Base-by-base conservation (phyloP, 345 rosid genomes). In the Salix udensis region DNA sequence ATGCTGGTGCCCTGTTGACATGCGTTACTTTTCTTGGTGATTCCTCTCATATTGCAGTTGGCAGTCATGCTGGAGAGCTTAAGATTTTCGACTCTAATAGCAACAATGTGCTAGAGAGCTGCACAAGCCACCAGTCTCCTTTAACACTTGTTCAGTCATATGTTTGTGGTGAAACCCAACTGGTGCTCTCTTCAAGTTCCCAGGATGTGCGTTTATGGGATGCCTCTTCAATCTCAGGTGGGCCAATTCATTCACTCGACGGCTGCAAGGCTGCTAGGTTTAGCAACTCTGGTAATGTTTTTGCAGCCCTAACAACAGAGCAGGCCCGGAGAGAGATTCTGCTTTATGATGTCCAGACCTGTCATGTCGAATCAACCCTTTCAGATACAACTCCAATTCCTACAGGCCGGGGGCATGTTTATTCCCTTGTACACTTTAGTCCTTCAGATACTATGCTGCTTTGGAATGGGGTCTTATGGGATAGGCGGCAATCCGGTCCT, bases 391-490 rank as follows among this genome's bases (percentile, higher is more conserved):
- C 65, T 72, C 24, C 88, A 68, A 83, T 80, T 85, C 80, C 91
- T 72, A 85, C 92, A 30, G 89, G 91, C 55, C 89, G 98, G 65
- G 91, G 92, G 9, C 90, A 86, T 76, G 81, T 86, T 15, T 96
- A 92, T 85, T 88, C 99, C 31, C 93, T 80, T 36, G 84, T 93
- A 74, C 97, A 96, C 85, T 93, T 96, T 67, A 96, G 89, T 78
- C 99, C 98, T 74, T 90, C 88, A 12, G 97, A 93, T 75, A 74
- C 88, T 36, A 83, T 91, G 92, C 84, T 96, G 78, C 90, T 96
- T 42, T 96, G 99, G 98, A 93, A 92, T 84, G 99, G 99, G 40
- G 85, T 88, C 58, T 79, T 96, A 64, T 96, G 98, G 98, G 99
- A 93, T 65, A 84, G 83, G 46, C 89, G 99, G 71, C 82, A 62